Percentiles rank a stretch among this genome's conserved stretches.
Evolutionary conservation across 164 flowering plant species (phyloP).

Genomic region (Malania oleifera): DNA sequence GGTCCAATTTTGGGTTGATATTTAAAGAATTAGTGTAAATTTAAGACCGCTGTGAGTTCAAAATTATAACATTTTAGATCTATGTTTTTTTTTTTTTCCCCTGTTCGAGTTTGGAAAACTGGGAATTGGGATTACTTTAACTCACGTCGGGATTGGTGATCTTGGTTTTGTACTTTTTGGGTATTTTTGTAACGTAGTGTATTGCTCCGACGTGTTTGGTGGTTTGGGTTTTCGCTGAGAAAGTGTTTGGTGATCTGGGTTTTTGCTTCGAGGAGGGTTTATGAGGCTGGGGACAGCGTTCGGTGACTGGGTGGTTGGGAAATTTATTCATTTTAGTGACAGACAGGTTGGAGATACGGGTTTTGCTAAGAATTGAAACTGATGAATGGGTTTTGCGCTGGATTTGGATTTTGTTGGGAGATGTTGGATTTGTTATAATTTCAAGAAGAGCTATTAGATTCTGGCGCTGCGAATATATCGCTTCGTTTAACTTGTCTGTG

Average conservation of each 20-base stretch:
- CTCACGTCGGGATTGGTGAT: background rate
- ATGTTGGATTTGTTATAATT: too few relatives aligned
- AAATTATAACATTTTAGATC: too few relatives aligned
- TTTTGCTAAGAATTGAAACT: background rate
- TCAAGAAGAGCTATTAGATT: background rate
- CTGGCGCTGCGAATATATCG: background rate
- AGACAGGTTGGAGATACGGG: background rate
- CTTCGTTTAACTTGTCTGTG: too few relatives aligned
- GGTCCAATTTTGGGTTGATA: too few relatives aligned
- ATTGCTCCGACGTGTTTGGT: slow-evolving; percentile 2
- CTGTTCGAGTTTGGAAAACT: background rate
- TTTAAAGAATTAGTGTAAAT: too few relatives aligned
- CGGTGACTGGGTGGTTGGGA: slow-evolving; percentile 9
- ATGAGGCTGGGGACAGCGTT: background rate
- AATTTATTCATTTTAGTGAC: too few relatives aligned
- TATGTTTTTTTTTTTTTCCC: too few relatives aligned
- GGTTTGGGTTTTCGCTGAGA: background rate
- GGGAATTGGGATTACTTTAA: background rate
- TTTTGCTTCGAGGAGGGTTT: slow-evolving; percentile 5
- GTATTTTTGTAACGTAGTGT: too few relatives aligned
- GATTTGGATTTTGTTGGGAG: slow-evolving; percentile 1
- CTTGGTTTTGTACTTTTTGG: background rate
- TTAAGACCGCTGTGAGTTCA: too few relatives aligned
- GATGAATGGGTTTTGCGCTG: slow-evolving; percentile 5
- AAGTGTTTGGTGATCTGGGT: slow-evolving; percentile 12